phyloP scores from a whole-genome alignment of 208 protist species.

The Sergeia podlipaevii region DNA sequence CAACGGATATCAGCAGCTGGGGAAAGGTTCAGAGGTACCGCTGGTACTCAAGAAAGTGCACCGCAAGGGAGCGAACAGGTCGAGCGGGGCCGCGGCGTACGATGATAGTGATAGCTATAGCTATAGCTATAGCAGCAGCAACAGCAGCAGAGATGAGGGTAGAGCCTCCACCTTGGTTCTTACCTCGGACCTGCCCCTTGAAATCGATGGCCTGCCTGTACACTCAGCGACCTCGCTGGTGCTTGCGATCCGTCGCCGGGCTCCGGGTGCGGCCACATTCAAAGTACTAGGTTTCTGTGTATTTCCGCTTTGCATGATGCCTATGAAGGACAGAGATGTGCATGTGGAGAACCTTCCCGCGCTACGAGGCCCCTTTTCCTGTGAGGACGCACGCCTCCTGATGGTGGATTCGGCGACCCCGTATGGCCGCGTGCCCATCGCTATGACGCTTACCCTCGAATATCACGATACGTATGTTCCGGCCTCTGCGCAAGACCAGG shows the following conservation, averaged over 20 bases:
- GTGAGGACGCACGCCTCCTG: constrained; percentile 78
- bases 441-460: constrained; percentile 67
- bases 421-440: constrained; percentile 73
- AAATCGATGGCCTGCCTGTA: constrained; percentile 70
- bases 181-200: constrained; percentile 53
- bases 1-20: constrained; percentile 85
- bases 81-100: background rate
- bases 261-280: constrained; percentile 22
- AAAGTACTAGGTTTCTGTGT: constrained; percentile 83
- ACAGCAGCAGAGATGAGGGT: background rate
- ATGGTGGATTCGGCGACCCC: constrained; percentile 75
- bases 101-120: background rate
- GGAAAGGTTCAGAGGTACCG: constrained; percentile 66
- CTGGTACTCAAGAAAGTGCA: constrained; percentile 26
- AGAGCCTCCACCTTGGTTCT: constrained; percentile 30
- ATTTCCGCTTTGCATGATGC: constrained; percentile 86
- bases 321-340: constrained; percentile 79
- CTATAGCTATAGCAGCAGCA: constrained; percentile 2
- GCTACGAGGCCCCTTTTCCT: constrained; percentile 81
- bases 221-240: constrained; percentile 83
- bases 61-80: background rate
- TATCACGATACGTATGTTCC: constrained; percentile 64
- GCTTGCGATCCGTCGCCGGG: constrained; percentile 69
- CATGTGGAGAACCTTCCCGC: constrained; percentile 80
- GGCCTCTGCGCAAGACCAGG: constrained; percentile 1